A percentile compares a stretch with the other conserved stretches of the same genome.
Conservation (phyloP, 202 grass and related monocot species). For the Zoysia matrella region DNA sequence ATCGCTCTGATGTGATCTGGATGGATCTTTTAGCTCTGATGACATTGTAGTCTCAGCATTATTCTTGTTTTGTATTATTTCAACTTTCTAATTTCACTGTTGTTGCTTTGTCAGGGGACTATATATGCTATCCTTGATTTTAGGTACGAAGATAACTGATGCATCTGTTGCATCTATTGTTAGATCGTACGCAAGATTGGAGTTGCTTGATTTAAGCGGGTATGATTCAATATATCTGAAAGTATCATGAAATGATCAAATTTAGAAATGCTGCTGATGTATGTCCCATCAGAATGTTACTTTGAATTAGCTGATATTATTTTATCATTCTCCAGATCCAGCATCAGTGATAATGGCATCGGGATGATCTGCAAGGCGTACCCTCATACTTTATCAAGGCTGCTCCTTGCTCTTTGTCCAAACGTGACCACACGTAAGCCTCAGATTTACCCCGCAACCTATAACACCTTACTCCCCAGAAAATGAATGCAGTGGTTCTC, state of each 20-base stretch:
- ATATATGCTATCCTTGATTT: conserved; percentile 85
- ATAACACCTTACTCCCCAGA: background rate
- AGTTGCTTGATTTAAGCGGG: conserved; percentile 97
- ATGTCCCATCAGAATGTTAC: conserved; percentile 11
- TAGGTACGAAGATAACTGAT: conserved; percentile 95
- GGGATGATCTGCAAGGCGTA: conserved; percentile 87
- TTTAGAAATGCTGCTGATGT: conserved; percentile 16
- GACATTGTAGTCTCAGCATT: background rate
- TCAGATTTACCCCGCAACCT: conserved; percentile 15
- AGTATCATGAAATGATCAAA: conserved; percentile 29
- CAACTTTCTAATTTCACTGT: conserved; percentile 25
- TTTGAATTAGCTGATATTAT: conserved; percentile 28
- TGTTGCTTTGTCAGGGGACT: conserved; percentile 69
- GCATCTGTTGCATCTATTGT: conserved; percentile 88
- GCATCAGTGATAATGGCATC: conserved; percentile 88
- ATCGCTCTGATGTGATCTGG: conserved; percentile 20
- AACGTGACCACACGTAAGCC: conserved; percentile 84
- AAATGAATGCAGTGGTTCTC: conserved; percentile 11
- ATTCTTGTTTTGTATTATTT: conserved; percentile 27
- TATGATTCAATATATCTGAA: conserved; percentile 46
- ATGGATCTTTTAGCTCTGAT: conserved; percentile 1
- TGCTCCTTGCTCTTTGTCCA: conserved; percentile 85
- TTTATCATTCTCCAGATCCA: conserved; percentile 66
- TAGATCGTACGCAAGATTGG: conserved; percentile 72
- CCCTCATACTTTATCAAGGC: conserved; percentile 77